Conservation (phyloP, 176 grass and related monocot genomes). For the Panicum miliaceum region DNA sequence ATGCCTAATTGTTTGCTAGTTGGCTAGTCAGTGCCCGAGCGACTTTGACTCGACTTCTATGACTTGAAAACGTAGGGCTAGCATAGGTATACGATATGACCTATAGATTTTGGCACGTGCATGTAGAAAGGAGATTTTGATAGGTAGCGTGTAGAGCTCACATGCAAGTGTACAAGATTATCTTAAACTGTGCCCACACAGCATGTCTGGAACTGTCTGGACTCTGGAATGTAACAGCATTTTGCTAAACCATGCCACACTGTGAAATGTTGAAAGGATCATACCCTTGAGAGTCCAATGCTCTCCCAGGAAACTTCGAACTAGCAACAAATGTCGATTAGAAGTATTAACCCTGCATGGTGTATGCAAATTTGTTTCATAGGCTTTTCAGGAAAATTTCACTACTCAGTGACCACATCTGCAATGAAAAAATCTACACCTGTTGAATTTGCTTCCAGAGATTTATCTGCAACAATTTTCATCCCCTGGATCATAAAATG, state of each 20-base stretch:
- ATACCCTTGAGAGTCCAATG: too few relatives aligned
- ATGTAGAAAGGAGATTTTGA: background rate
- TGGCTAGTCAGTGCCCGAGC: background rate
- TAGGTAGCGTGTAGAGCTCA: background rate
- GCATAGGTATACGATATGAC: background rate
- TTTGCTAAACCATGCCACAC: too few relatives aligned
- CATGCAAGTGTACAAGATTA: background rate
- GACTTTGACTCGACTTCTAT: background rate
- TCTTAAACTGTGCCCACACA: background rate
- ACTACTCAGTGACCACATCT: background rate
- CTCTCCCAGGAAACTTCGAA: background rate
- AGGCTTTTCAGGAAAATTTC: conserved; percentile 23
- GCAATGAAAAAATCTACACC: background rate
- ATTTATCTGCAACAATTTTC: background rate
- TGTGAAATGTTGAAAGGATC: too few relatives aligned
- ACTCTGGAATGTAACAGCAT: too few relatives aligned
- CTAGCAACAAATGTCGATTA: background rate
- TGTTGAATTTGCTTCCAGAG: background rate
- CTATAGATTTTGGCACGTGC: background rate
- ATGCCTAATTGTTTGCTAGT: background rate
- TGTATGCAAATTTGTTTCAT: background rate
- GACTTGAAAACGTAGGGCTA: background rate
- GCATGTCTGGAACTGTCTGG: too few relatives aligned
- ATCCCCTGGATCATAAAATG: background rate
- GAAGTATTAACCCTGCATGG: background rate